phyloP scores from a whole-genome alignment of 2,329 filamentous ascomycete genomes.

The Alternaria atra region DNA sequence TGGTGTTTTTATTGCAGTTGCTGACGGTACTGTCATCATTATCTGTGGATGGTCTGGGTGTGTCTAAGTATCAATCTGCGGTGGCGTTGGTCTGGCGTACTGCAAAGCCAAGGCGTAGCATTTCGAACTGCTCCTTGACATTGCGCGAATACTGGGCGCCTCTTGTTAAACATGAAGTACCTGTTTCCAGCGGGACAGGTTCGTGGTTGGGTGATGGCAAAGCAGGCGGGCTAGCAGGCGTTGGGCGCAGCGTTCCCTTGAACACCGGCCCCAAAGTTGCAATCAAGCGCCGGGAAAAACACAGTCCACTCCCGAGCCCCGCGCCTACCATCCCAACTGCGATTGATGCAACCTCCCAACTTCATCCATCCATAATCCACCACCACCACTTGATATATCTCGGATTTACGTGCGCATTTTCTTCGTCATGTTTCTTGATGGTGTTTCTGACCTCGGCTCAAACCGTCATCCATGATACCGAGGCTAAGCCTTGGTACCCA shows the following conservation, averaged over 20 bases:
- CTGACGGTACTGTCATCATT: background rate
- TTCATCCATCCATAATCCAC: background rate
- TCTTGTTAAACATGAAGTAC: background rate
- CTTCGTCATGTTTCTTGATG: background rate
- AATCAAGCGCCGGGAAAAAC: background rate
- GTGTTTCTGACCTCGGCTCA: background rate
- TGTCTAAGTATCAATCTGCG: background rate
- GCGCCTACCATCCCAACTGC: background rate
- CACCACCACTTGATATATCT: background rate
- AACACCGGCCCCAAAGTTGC: background rate
- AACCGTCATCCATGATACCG: background rate
- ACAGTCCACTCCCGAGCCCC: background rate
- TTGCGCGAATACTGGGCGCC: background rate
- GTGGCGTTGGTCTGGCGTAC: background rate
- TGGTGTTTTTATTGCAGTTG: background rate
- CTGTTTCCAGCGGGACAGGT: background rate
- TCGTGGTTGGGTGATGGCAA: background rate
- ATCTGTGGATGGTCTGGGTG: background rate
- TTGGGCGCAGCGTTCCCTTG: background rate
- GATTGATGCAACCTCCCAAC: background rate
- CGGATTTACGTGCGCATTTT: background rate
- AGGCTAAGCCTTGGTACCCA: background rate
- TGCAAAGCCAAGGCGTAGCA: background rate
- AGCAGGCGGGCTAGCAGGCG: background rate
- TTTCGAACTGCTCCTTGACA: background rate